Evolutionary conservation across 2,329 filamentous ascomycete species (phyloP).

Genomic region (Scolecobasidium constrictum): DNA sequence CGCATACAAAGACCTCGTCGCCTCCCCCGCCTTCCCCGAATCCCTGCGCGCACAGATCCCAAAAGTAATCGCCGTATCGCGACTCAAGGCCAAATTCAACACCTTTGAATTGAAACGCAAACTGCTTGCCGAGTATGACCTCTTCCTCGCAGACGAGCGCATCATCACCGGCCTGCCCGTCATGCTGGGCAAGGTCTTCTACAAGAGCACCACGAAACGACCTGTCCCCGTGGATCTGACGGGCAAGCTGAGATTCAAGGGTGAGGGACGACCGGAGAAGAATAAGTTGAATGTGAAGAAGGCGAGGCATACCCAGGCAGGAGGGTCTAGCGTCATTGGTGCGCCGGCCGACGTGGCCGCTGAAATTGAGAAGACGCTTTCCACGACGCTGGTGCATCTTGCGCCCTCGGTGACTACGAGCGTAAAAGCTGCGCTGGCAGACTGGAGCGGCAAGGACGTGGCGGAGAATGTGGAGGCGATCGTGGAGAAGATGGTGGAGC

Average conservation of each 20-base stretch:
- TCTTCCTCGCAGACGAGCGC: constrained; percentile 88
- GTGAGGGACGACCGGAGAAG: constrained; percentile 4
- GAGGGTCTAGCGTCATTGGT: constrained; percentile 36
- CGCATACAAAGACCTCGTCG: constrained; percentile 80
- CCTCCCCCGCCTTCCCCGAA: constrained; percentile 48
- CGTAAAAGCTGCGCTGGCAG: constrained; percentile 66
- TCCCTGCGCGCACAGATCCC: constrained; percentile 36
- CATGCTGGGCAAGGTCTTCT: constrained; percentile 84
- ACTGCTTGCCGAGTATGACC: constrained; percentile 74
- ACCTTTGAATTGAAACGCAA: constrained; percentile 80
- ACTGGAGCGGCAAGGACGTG: constrained; percentile 64
- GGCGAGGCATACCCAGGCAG: constrained; percentile 43
- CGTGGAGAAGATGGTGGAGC: constrained; percentile 35
- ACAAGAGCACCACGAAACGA: constrained; percentile 70
- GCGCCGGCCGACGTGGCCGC: constrained; percentile 58
- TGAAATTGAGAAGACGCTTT: constrained; percentile 70
- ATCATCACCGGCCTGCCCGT: constrained; percentile 63
- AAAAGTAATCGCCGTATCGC: constrained; percentile 66
- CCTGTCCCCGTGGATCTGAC: constrained; percentile 74
- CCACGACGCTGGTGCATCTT: constrained; percentile 70
- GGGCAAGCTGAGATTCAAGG: constrained; percentile 33
- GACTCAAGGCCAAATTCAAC: constrained; percentile 83
- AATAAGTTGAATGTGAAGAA: constrained; percentile 30
- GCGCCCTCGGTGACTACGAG: constrained; percentile 69
- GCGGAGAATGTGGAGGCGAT: constrained; percentile 72